Conservation (phyloP, 2,329 filamentous ascomycete genomes). For the Alternaria incomplexa region DNA sequence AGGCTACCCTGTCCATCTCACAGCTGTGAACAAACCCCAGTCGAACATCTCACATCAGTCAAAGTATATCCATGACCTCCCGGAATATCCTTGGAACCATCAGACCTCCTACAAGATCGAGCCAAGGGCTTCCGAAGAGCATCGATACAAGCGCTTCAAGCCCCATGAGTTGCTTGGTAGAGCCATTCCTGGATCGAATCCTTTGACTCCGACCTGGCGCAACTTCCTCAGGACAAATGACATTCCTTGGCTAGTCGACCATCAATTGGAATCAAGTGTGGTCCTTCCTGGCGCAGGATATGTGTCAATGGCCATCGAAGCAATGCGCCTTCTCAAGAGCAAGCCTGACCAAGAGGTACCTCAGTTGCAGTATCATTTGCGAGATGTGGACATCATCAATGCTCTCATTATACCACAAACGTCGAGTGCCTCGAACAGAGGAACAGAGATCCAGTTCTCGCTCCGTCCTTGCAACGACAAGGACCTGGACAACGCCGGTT, state of each 20-base stretch:
- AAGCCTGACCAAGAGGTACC: neutral
- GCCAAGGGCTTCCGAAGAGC: neutral
- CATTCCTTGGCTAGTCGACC: constrained; percentile 55
- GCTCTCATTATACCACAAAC: constrained; percentile 26
- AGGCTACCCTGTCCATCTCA: constrained; percentile 14
- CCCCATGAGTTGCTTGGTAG: constrained; percentile 30
- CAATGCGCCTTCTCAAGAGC: neutral
- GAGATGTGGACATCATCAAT: constrained; percentile 25
- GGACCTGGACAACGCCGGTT: neutral
- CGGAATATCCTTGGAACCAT: neutral
- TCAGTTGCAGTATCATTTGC: constrained; percentile 13
- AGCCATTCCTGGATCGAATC: neutral
- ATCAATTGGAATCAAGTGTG: constrained; percentile 43
- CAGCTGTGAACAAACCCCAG: constrained; percentile 9
- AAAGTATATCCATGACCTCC: neutral
- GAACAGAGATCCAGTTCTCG: constrained; percentile 16
- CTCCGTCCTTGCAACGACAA: constrained; percentile 4
- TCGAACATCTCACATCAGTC: neutral
- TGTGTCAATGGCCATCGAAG: constrained; percentile 54
- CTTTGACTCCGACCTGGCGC: constrained; percentile 49
- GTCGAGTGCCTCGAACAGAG: neutral
- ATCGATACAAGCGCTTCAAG: neutral
- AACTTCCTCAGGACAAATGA: constrained; percentile 50
- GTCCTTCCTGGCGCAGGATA: constrained; percentile 56
- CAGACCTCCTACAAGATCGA: neutral